A percentile compares a stretch with the other conserved stretches of the same genome.
Conservation (phyloP, 2,329 filamentous ascomycete species). For the Mycosphaerella arachidis region DNA sequence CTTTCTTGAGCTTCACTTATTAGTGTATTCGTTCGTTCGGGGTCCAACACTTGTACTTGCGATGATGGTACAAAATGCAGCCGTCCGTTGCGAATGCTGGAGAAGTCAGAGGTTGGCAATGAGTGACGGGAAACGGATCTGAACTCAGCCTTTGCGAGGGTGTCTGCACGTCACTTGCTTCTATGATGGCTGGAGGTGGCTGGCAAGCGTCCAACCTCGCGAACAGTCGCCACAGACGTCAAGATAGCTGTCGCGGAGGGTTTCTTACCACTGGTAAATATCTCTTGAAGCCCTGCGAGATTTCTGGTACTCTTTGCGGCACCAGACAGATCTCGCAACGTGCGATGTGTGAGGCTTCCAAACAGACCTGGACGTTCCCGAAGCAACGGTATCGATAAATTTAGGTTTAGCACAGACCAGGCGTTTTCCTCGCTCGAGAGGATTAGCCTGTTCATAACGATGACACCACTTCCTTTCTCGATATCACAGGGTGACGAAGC, state of each 20-base stretch:
- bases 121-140: not conserved
- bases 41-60: not conserved
- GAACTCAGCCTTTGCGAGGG: not conserved
- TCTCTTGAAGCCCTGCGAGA: not conserved
- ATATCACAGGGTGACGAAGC: not conserved
- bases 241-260: not conserved
- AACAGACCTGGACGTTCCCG: not conserved
- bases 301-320: not conserved
- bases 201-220: not conserved
- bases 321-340: not conserved
- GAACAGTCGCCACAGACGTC: not conserved
- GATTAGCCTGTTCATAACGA: not conserved
- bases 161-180: not conserved
- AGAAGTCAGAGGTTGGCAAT: not conserved
- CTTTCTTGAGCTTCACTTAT: conserved; percentile 5
- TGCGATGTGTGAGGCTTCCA: not conserved
- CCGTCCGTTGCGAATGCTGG: not conserved
- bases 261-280: not conserved
- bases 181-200: conserved; percentile 1
- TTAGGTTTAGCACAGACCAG: not conserved
- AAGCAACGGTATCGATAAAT: not conserved
- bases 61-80: not conserved
- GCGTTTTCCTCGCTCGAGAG: not conserved
- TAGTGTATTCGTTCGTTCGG: not conserved
- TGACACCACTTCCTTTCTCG: not conserved